These are phyloP conservation scores for Cercospora sp. DNA, from an alignment of 2,329 filamentous ascomycete species.

Conservation along the genomic window DNA sequence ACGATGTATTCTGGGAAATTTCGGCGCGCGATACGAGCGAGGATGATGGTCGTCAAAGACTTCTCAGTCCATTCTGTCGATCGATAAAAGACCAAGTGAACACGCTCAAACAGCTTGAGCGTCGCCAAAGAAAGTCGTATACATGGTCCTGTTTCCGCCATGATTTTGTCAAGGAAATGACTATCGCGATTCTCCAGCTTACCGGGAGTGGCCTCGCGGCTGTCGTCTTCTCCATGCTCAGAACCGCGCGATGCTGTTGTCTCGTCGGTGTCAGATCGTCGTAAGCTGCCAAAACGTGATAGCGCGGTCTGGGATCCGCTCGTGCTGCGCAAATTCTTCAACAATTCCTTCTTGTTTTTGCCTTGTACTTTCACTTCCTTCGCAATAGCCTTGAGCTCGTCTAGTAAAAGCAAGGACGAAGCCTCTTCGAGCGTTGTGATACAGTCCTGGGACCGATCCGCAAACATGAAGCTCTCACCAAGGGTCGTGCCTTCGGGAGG, in stretches of 20 bases:
- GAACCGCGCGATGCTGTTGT: constrained; percentile 52
- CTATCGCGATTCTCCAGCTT: constrained; percentile 63
- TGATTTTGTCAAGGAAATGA: constrained; percentile 75
- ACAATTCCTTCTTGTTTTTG: constrained; percentile 80
- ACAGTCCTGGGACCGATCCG: constrained; percentile 70
- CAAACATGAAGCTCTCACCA: constrained; percentile 68
- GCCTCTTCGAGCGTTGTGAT: constrained; percentile 82
- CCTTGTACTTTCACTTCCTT: constrained; percentile 85
- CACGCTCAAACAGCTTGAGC: constrained; percentile 83
- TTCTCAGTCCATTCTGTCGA: constrained; percentile 98
- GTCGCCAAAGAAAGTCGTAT: constrained; percentile 73
- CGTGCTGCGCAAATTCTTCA: constrained; percentile 69
- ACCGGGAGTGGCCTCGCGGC: constrained; percentile 43
- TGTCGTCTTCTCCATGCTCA: constrained; percentile 30
- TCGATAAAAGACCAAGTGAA: constrained; percentile 93
- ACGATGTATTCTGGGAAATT: constrained; percentile 92
- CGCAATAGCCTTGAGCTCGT: constrained; percentile 80
- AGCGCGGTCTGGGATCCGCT: constrained; percentile 75
- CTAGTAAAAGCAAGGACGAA: constrained; percentile 74
- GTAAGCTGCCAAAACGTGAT: constrained; percentile 63
- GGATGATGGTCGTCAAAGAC: constrained; percentile 88
- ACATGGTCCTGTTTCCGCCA: constrained; percentile 75
- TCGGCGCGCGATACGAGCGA: constrained; percentile 82
- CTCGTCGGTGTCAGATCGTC: constrained; percentile 61
- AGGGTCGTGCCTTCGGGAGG: constrained; percentile 52